These are phyloP conservation scores for Sugiyamaella castrensis DNA, from an alignment of 1,139 yeast species.

Conservation along the genomic window DNA sequence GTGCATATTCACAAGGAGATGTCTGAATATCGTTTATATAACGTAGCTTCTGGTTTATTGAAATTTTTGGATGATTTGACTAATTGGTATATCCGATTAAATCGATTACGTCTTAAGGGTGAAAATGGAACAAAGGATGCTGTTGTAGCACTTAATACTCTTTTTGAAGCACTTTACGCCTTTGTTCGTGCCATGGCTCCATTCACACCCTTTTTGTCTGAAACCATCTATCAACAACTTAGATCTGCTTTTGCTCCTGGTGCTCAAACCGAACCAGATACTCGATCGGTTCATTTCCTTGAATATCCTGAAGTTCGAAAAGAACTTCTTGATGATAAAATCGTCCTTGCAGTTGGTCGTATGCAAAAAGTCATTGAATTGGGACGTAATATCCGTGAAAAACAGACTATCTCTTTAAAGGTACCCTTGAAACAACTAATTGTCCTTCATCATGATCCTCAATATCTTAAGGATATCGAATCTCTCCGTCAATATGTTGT, in stretches of 20 bases:
- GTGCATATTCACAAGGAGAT: constrained; percentile 84
- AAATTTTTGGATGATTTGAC: constrained; percentile 90
- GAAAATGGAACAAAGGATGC: constrained; percentile 83
- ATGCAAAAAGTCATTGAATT: constrained; percentile 97
- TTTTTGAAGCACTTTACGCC: constrained; percentile 84
- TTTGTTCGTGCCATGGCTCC: constrained; percentile 98
- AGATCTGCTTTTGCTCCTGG: constrained; percentile 56
- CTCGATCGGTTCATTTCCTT: constrained; percentile 89
- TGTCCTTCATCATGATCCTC: constrained; percentile 74
- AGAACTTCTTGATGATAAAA: constrained; percentile 72
- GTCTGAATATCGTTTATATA: constrained; percentile 83
- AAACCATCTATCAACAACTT: constrained; percentile 78
- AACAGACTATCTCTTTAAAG: constrained; percentile 88
- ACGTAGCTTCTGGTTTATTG: constrained; percentile 91
- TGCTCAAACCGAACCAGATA: constrained; percentile 47
- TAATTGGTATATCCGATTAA: constrained; percentile 98
- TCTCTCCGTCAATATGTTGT: constrained; percentile 73
- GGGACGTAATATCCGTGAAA: constrained; percentile 96
- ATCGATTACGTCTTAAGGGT: constrained; percentile 97
- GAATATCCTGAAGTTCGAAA: constrained; percentile 82
- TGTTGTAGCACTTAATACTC: constrained; percentile 78
- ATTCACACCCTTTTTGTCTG: constrained; percentile 94
- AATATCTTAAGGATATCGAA: constrained; percentile 73
- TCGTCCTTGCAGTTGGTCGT: constrained; percentile 72
- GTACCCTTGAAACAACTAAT: constrained; percentile 89